Conservation (phyloP, 75 land plant species). For the Pinus tabuliformis region DNA sequence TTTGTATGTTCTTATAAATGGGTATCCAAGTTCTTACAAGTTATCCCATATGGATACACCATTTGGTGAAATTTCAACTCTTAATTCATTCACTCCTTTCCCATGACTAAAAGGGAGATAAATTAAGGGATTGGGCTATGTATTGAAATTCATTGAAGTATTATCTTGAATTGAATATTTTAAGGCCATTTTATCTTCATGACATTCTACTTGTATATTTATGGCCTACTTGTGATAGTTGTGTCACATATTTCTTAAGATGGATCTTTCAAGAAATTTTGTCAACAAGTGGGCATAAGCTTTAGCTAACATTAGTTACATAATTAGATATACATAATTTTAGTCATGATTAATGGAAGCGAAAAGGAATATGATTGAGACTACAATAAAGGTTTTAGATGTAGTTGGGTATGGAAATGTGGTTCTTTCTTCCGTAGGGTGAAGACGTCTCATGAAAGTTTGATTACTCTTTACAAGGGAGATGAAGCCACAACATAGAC, state of each 20-base stretch:
- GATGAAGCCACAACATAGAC: constrained; percentile 30
- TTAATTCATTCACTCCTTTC: too few species aligned
- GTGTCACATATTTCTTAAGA: constrained; percentile 49
- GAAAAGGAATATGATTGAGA: constrained; percentile 61
- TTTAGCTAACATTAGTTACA: constrained; percentile 35
- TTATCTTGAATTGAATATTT: constrained; percentile 57
- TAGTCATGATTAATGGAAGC: constrained; percentile 15
- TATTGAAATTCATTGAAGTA: constrained; percentile 52
- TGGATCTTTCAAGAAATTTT: constrained; percentile 58
- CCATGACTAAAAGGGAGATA: too few species aligned
- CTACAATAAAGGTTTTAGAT: constrained; percentile 64
- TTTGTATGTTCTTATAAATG: too few species aligned
- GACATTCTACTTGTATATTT: constrained; percentile 29
- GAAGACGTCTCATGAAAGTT: constrained; percentile 48
- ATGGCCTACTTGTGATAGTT: constrained; percentile 65
- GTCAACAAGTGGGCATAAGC: constrained; percentile 53
- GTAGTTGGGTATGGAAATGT: constrained; percentile 77
- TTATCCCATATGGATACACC: too few species aligned
- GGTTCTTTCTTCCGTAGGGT: constrained; percentile 39
- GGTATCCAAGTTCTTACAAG: too few species aligned
- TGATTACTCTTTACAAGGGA: constrained; percentile 76
- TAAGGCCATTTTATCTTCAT: constrained; percentile 46
- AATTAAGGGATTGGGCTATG: constrained; percentile 1
- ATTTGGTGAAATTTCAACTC: too few species aligned
- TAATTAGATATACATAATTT: constrained; percentile 11